Evolutionary conservation across 1,284 basidiomycete genomes (phyloP).

Genomic region (Marasmius oreades): DNA sequence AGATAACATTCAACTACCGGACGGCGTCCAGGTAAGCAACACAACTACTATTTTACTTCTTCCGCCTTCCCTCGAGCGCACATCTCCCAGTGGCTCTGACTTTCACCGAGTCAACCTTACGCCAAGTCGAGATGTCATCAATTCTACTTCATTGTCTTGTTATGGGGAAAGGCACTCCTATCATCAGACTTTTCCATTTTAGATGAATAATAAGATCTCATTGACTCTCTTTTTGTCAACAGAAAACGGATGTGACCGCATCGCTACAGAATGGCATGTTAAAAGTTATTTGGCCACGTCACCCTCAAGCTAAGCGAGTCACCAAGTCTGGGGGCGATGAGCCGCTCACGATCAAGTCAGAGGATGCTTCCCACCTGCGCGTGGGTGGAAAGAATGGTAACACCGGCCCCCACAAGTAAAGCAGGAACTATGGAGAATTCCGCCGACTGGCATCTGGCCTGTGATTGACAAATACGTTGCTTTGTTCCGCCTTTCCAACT

Average conservation of each 20-base stretch:
- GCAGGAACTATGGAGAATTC: too few species aligned
- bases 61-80: neutral
- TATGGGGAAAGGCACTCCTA: too few species aligned
- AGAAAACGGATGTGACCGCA: slow-evolving; percentile 37
- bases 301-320: neutral
- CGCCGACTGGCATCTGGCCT: too few species aligned
- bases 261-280: slow-evolving; percentile 46
- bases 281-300: slow-evolving; percentile 46
- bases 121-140: neutral
- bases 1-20: slow-evolving; percentile 36
- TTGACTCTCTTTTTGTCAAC: slow-evolving; percentile 15
- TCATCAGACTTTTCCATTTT: slow-evolving; percentile 3
- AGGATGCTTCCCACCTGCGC: neutral
- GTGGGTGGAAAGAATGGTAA: too few species aligned
- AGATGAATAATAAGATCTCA: slow-evolving; percentile 12
- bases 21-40: slow-evolving; percentile 42
- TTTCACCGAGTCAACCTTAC: neutral
- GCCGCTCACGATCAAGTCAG: neutral
- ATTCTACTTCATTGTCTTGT: neutral
- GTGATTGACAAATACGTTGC: too few species aligned
- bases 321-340: neutral
- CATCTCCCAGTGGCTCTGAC: neutral
- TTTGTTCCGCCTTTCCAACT: too few species aligned
- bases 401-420: too few species aligned
- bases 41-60: neutral